These are phyloP conservation scores for Euphorbia corollata DNA, from an alignment of 441 rosid genomes.

Conservation along the genomic window DNA sequence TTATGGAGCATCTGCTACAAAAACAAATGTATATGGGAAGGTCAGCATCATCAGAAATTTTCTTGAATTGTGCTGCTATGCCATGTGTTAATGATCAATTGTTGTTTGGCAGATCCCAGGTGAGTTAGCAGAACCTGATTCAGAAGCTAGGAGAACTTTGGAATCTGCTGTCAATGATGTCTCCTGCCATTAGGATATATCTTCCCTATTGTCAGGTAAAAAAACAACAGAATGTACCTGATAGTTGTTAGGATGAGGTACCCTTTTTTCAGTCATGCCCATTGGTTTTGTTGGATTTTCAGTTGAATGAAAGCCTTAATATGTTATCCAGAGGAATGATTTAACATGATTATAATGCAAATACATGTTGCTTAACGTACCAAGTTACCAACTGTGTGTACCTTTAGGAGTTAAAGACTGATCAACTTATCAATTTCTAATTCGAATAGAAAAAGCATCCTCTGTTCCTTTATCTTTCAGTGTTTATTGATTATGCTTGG, in stretches of 20 bases:
- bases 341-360: not conserved
- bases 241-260: conserved; percentile 5
- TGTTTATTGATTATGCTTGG: not conserved
- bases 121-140: conserved; percentile 58
- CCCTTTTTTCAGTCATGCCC: not conserved
- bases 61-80: not conserved
- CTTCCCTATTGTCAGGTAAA: not conserved
- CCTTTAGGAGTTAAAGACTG: not conserved
- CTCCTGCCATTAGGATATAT: conserved; percentile 22
- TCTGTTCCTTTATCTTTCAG: no score
- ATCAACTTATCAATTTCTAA: not conserved
- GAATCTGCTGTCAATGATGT: conserved; percentile 37
- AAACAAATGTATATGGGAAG: conserved; percentile 53
- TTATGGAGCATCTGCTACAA: conserved; percentile 61
- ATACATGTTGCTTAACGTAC: not conserved
- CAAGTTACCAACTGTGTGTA: not conserved
- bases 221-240: not conserved
- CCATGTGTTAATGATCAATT: conserved; percentile 17
- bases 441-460: no score
- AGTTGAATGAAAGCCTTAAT: conserved; percentile 2
- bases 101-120: conserved; percentile 53
- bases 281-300: conserved; percentile 1
- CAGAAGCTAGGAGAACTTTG: conserved; percentile 56
- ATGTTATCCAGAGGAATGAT: not conserved
- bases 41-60: conserved; percentile 27